A percentile compares a stretch with the other conserved stretches of the same genome.
Conservation (phyloP, 1,139 yeast species). For the Yamadazyma diddensiae region DNA sequence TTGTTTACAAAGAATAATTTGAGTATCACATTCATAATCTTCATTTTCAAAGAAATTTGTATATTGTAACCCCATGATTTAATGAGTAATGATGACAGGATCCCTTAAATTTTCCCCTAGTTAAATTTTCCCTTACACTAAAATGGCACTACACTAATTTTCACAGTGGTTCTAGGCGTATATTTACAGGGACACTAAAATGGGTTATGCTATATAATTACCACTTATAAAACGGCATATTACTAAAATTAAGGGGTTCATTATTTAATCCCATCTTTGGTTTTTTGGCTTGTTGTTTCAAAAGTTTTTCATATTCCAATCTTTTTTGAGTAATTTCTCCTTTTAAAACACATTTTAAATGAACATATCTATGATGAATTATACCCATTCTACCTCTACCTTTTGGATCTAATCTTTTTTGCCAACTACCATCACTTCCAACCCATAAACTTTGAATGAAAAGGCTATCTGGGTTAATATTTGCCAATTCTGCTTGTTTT, state of each 20-base stretch:
- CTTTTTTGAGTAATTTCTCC: slow-evolving; percentile 60
- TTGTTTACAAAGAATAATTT: slow-evolving; percentile 47
- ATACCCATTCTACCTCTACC: slow-evolving; percentile 91
- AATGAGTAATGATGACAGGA: too few species aligned
- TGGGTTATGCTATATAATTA: slow-evolving; percentile 12
- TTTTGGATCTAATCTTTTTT: slow-evolving; percentile 73
- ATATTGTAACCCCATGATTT: slow-evolving; percentile 36
- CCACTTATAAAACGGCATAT: slow-evolving; percentile 45
- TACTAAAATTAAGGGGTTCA: slow-evolving; percentile 46
- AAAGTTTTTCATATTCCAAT: slow-evolving; percentile 54
- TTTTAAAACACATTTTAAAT: slow-evolving; percentile 74
- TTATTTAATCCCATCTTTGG: slow-evolving; percentile 47
- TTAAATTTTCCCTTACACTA: too few species aligned
- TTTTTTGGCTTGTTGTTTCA: slow-evolving; percentile 37
- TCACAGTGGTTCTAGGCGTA: too few species aligned
- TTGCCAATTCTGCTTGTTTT: slow-evolving; percentile 61
- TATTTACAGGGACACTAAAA: slow-evolving; percentile 2
- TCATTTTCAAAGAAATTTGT: slow-evolving; percentile 38
- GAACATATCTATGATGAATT: slow-evolving; percentile 72
- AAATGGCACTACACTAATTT: too few species aligned
- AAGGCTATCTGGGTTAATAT: slow-evolving; percentile 57
- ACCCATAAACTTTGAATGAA: slow-evolving; percentile 86
- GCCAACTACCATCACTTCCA: slow-evolving; percentile 81
- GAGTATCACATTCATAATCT: slow-evolving; percentile 34
- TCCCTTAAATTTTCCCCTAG: too few species aligned